Base-by-base conservation (phyloP, 2,329 filamentous ascomycete genomes). In the Aspergillus flavus region DNA sequence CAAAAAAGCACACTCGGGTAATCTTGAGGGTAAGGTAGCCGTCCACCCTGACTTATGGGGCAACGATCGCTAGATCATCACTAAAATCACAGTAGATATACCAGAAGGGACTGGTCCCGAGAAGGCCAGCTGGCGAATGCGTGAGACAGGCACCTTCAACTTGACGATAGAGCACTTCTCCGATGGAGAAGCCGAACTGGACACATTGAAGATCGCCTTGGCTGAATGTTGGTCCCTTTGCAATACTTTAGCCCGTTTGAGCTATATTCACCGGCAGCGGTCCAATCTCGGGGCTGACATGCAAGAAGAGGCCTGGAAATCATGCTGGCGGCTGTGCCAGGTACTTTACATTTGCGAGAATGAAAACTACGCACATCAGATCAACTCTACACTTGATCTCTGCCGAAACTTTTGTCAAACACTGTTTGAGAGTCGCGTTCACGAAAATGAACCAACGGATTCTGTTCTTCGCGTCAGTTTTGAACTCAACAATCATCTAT, bases 201-300 rank as follows among this genome's bases (percentile, higher is more conserved):
- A 85, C 64, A 89, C 90, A 9, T 81, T 97, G n/a, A 87, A 87
- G 65, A 87, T 87, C 34, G 92, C 93, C 2, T 83, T 97, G 19
- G 87, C 91, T 65, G 92, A 97, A 80, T 97, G 93, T 78, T 97
- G 94, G 94, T 96, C 90, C 0, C 81, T 97, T 16, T 97, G 94
- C 81, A 97, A 97, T 73, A 96, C 93, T 0, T 82, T 97, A 36
- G 92, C 93, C 26, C 92, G 87, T 67, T 83, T 97, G 21, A 96
- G 93, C 76, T 94, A 91, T 21, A 91, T 90, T 67, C 92, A 97
- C 73, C 88, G 93, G 32, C 87, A 92, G 69, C 86, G 91, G 23
- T 89, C 76, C 89, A 87, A 75, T 91, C 86, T 69, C 89, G 90
- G 1, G 14, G 89, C 90, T 0, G 90, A 93, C 68, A 87, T 90